Evolutionary conservation across 306 rosid species (phyloP).

Genomic region (Prunus mongolica): DNA sequence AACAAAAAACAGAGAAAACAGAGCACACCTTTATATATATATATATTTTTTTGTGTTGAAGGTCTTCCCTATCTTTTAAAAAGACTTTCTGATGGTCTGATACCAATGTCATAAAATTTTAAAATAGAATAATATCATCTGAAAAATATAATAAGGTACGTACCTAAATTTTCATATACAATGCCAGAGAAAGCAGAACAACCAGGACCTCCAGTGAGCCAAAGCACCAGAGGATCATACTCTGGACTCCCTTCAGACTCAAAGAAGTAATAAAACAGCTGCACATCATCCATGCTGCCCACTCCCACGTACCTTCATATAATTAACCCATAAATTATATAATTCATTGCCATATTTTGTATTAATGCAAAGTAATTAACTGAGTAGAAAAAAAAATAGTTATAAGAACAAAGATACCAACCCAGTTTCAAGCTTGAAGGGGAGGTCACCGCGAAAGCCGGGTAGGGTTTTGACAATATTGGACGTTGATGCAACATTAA

Average conservation of each 20-base stretch:
- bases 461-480: background rate
- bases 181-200: constrained; percentile 28
- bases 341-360: too few species aligned
- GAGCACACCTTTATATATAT: too few species aligned
- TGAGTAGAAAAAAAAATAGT: too few species aligned
- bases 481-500: background rate
- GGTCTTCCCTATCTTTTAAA: too few species aligned
- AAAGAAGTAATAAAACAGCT: constrained; percentile 42
- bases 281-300: constrained; percentile 29
- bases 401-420: too few species aligned
- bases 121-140: background rate
- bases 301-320: constrained; percentile 32
- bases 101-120: background rate
- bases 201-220: constrained; percentile 38
- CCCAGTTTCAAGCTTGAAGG: constrained; percentile 24
- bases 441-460: background rate
- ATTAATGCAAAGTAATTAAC: too few species aligned
- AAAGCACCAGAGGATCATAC: constrained; percentile 36
- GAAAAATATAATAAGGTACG: background rate
- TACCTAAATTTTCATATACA: constrained; percentile 31
- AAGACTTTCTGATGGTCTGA: too few species aligned
- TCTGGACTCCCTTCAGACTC: constrained; percentile 28
- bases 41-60: too few species aligned
- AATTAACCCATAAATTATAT: background rate
- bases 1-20: too few species aligned